phyloP scores from a whole-genome alignment of 208 protist species.

The Crithidia mellificae region DNA sequence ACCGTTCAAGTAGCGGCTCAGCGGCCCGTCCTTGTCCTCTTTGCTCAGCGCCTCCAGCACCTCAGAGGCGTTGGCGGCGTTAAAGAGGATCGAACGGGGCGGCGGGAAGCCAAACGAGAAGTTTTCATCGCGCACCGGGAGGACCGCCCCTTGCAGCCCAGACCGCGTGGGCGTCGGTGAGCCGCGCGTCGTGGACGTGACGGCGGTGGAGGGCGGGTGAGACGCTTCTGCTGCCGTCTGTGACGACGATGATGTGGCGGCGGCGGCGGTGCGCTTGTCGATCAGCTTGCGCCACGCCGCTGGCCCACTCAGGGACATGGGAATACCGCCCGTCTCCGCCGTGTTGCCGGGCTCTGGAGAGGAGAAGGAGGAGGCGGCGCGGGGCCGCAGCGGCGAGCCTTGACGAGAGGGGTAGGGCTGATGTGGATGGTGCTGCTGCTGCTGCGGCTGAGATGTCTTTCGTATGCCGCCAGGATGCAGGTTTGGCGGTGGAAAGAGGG shows the following conservation, averaged over 20 bases:
- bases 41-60: constrained; percentile 7
- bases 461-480: not conserved
- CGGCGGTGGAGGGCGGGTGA: not conserved
- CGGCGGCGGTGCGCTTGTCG: constrained; percentile 4
- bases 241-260: too few species aligned
- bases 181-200: not conserved
- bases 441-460: not conserved
- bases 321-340: constrained; percentile 1
- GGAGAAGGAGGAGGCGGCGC: not conserved
- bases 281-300: constrained; percentile 30
- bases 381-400: constrained; percentile 2
- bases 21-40: constrained; percentile 8
- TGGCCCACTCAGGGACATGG: constrained; percentile 13
- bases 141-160: not conserved
- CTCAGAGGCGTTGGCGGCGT: constrained; percentile 1
- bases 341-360: not conserved
- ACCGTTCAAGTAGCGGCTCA: constrained; percentile 11
- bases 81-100: not conserved
- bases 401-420: not conserved
- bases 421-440: constrained; percentile 1
- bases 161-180: not conserved
- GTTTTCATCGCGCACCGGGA: not conserved
- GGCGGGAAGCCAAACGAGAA: constrained; percentile 12
- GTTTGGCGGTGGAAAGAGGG: constrained; percentile 9
- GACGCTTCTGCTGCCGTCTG: not conserved